Base-by-base conservation (phyloP, 441 rosid genomes). In the Cnidoscolus chayamansa region DNA sequence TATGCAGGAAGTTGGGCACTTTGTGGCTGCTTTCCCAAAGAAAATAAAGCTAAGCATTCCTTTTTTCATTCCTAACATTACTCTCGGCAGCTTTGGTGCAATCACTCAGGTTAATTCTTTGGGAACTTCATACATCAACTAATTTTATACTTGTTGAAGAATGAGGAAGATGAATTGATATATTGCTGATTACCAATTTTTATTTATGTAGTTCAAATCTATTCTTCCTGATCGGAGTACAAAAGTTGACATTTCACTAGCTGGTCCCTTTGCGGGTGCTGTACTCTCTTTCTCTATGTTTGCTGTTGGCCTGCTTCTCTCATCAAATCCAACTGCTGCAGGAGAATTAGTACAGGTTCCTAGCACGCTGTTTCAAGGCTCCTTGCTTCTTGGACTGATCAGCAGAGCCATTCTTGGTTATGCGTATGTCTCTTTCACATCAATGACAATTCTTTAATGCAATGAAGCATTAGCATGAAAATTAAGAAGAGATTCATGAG, bases 81-180 rank as follows among this genome's bases (percentile, higher is more conserved):
- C 97, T 31, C 97, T 94, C 72, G 99, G 99, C 50, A 94, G 99
- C 81, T 94, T 94, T 80, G 97, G 97, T 71, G 97, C 99, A 72
- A 92, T 94, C 79, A 94, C 99, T 67, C 97, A 90, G 94, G 99
- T 89, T 40, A 70, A 30, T 59, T 61, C 17, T 56, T 32, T 53
- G 66, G 62, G 68, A 63, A 57, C 31, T 53, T 30, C 19, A 8
- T 13, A 45, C 10, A 40, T 49, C n/a, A 58, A 16, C 10, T 40
- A 57, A n/a, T 54, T 60, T 71, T 57, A 15, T 58, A 17, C 71
- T 66, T 61, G 19, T 49, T 0, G 4, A 73, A 59, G 25, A 55
- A 54, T 59, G 61, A 66, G 72, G 53, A 71, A 56, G 45, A 40
- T 63, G 11, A 71, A 59, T 45, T 55, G 16, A 55, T 47, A 58